Conservation (phyloP, 2,329 filamentous ascomycete species). For the Epicoccum nigrum region DNA sequence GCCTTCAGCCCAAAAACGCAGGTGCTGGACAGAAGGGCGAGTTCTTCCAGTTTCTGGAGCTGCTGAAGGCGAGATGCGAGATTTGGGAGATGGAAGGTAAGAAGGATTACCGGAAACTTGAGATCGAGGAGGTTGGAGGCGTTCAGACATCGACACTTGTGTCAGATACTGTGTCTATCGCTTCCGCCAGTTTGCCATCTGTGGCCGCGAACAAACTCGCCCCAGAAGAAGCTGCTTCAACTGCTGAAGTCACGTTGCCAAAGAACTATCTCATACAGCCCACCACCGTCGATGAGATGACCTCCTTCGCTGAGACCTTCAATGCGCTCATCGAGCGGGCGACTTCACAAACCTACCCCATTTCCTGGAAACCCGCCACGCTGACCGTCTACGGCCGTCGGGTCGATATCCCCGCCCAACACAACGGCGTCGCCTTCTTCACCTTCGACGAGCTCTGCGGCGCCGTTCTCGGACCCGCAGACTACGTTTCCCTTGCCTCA, state of each 20-base stretch:
- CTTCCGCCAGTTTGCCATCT: constrained; percentile 2
- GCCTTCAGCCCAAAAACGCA: constrained; percentile 50
- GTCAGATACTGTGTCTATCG: neutral
- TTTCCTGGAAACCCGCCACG: constrained; percentile 53
- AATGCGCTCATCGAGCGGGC: constrained; percentile 31
- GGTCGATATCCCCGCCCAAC: constrained; percentile 64
- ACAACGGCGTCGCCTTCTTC: constrained; percentile 66
- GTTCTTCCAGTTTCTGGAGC: constrained; percentile 76
- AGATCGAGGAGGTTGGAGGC: constrained; percentile 35
- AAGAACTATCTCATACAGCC: constrained; percentile 46
- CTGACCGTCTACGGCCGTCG: constrained; percentile 68
- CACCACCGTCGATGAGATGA: constrained; percentile 27
- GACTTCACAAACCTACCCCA: constrained; percentile 40
- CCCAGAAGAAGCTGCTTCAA: neutral
- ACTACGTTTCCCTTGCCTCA: constrained; percentile 82
- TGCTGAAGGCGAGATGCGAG: constrained; percentile 77
- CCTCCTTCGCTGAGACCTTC: constrained; percentile 28
- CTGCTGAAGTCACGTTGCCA: constrained; percentile 26
- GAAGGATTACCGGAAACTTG: constrained; percentile 68
- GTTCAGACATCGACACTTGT: neutral
- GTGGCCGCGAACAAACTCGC: neutral
- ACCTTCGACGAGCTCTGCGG: constrained; percentile 72
- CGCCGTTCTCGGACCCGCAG: constrained; percentile 71
- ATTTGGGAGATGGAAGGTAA: constrained; percentile 83
- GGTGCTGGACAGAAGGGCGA: constrained; percentile 63